Percentiles rank a stretch among this genome's conserved stretches.
phyloP scores from a whole-genome alignment of 1,284 basidiomycete species.

The Papiliotrema laurentii region DNA sequence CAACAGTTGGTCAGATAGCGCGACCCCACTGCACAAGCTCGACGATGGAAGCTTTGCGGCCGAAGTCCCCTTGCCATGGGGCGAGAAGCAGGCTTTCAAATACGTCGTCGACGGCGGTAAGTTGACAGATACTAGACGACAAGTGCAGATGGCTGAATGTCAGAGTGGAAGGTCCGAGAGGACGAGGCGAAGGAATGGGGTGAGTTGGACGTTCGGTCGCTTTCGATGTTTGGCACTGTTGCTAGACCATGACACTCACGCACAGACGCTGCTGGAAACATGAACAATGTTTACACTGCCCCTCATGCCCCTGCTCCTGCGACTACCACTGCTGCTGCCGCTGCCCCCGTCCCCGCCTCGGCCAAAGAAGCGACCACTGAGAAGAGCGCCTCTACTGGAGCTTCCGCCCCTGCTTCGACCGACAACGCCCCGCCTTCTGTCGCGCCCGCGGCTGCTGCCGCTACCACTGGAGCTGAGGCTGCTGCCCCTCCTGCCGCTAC shows the following conservation, averaged over 20 bases:
- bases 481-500: conserved; percentile 11
- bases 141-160: background rate
- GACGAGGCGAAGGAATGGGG: conserved; percentile 49
- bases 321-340: conserved; percentile 6
- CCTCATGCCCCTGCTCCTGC: conserved; percentile 19
- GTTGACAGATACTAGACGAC: background rate
- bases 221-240: conserved; percentile 9
- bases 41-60: conserved; percentile 37
- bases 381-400: too few species aligned
- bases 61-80: conserved; percentile 37
- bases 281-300: conserved; percentile 48
- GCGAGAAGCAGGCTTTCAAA: conserved; percentile 48
- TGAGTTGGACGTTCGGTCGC: too few species aligned
- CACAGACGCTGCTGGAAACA: conserved; percentile 47
- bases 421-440: too few species aligned
- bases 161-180: conserved; percentile 47
- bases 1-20: conserved; percentile 45
- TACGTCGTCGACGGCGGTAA: conserved; percentile 47
- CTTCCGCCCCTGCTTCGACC: background rate
- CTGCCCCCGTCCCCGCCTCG: conserved; percentile 5
- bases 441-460: conserved; percentile 2
- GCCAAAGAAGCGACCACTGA: too few species aligned
- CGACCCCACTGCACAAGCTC: conserved; percentile 37
- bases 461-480: background rate
- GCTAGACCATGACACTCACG: background rate